A percentile compares a stretch with the other conserved stretches of the same genome.
phyloP scores from a whole-genome alignment of 2,329 filamentous ascomycete genomes.

The Neonectria magnoliae region DNA sequence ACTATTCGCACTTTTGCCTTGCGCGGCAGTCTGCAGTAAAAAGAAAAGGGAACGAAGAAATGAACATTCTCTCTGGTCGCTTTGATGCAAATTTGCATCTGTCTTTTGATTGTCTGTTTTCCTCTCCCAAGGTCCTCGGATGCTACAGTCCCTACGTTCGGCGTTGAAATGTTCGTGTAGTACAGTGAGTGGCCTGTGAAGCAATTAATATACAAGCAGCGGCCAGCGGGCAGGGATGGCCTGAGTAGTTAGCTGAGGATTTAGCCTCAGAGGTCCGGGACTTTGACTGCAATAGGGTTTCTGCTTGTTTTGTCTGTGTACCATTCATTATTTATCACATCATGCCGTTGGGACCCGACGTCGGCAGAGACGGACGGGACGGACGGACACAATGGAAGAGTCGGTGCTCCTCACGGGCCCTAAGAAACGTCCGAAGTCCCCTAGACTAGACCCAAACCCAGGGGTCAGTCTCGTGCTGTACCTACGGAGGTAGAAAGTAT shows the following conservation, averaged over 20 bases:
- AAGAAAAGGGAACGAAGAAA: too few relatives aligned
- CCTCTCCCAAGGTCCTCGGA: constrained; percentile 4
- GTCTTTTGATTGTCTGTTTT: not conserved
- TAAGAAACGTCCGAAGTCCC: not conserved
- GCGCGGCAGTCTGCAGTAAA: not conserved
- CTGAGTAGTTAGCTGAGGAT: too few relatives aligned
- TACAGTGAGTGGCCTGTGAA: too few relatives aligned
- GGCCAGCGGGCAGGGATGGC: too few relatives aligned
- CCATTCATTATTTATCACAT: not conserved
- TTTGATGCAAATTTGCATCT: not conserved
- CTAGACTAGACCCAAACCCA: not conserved
- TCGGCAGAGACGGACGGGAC: not conserved
- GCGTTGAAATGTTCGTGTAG: too few relatives aligned
- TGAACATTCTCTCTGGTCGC: too few relatives aligned
- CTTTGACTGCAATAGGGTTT: not conserved
- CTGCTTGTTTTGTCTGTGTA: not conserved
- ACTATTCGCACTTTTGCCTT: not conserved
- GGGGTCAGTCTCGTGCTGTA: not conserved
- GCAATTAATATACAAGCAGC: too few relatives aligned
- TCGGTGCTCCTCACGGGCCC: not conserved
- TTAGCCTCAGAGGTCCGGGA: not conserved
- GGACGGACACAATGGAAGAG: not conserved
- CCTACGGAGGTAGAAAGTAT: not conserved
- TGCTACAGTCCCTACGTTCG: not conserved
- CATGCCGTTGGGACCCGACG: not conserved